These are phyloP conservation scores for Tanacetum coccineum DNA, from an alignment of 129 eudicot genomes.

Conservation along the genomic window DNA sequence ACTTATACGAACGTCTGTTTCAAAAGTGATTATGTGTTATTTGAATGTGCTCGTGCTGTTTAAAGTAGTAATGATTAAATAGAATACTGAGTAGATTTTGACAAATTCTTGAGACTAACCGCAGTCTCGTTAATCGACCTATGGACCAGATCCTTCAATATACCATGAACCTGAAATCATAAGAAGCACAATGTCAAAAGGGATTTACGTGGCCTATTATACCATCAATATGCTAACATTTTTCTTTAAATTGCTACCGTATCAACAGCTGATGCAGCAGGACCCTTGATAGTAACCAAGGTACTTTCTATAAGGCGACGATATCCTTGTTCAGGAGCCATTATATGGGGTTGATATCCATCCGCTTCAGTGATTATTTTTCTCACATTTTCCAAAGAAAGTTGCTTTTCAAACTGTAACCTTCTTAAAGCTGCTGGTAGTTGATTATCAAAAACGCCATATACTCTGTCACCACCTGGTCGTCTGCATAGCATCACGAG, in stretches of 20 bases:
- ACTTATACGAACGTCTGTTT: too few relatives aligned
- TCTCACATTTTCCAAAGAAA: conserved; percentile 67
- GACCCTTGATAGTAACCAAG: conserved; percentile 11
- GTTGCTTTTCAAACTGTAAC: conserved; percentile 80
- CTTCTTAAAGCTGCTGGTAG: conserved; percentile 80
- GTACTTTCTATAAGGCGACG: conserved; percentile 47
- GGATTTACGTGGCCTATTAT: neutral
- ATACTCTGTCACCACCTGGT: conserved; percentile 15
- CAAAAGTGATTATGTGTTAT: too few relatives aligned
- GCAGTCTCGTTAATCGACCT: conserved; percentile 2
- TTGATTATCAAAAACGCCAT: conserved; percentile 34
- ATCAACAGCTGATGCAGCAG: conserved; percentile 7
- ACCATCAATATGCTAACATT: neutral
- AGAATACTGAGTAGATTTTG: too few relatives aligned
- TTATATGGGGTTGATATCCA: conserved; percentile 82
- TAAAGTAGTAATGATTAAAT: too few relatives aligned
- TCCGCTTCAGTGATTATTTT: conserved; percentile 79
- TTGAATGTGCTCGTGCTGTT: too few relatives aligned
- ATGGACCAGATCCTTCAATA: conserved; percentile 7
- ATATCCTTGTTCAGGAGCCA: conserved; percentile 82
- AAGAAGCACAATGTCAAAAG: neutral
- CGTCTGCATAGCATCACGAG: neutral
- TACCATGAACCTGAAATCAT: conserved; percentile 1
- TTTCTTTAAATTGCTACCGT: neutral
- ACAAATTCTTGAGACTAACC: neutral